These are phyloP conservation scores for Lachnellula hyalina DNA, from an alignment of 2,329 filamentous ascomycete species.

Conservation along the genomic window DNA sequence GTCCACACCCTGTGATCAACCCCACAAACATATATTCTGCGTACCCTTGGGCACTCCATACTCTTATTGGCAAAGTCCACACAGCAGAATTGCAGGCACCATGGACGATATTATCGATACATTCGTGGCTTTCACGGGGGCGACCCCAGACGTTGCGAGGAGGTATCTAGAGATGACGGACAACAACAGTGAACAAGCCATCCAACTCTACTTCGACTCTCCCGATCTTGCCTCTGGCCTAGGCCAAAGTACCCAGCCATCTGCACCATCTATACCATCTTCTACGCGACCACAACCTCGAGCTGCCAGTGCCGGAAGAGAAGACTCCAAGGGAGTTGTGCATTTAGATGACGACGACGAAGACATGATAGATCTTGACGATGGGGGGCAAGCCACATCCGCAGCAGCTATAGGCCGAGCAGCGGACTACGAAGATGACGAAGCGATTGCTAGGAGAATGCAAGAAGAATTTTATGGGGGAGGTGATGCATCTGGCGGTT, in stretches of 20 bases:
- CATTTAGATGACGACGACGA: constrained; percentile 72
- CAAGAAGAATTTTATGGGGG: constrained; percentile 85
- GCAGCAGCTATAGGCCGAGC: constrained; percentile 37
- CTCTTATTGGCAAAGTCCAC: background rate
- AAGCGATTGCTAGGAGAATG: constrained; percentile 82
- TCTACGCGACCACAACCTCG: constrained; percentile 23
- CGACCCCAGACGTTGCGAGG: constrained; percentile 66
- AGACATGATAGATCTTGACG: constrained; percentile 28
- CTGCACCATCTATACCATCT: constrained; percentile 26
- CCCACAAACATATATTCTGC: no score
- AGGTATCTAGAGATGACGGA: constrained; percentile 84
- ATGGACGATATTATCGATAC: constrained; percentile 61
- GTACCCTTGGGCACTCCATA: no score
- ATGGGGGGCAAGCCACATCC: constrained; percentile 30
- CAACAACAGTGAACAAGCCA: constrained; percentile 76
- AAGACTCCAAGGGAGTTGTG: constrained; percentile 58
- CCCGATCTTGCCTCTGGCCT: constrained; percentile 55
- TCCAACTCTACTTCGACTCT: constrained; percentile 86
- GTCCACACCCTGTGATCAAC: no score
- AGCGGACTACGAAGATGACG: constrained; percentile 76
- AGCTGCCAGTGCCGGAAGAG: constrained; percentile 34
- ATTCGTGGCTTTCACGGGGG: constrained; percentile 78
- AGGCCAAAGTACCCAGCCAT: constrained; percentile 14
- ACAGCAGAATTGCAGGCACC: constrained; percentile 5
- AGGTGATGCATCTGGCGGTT: constrained; percentile 37